These are phyloP conservation scores for Handroanthus guayacan DNA, from an alignment of 257 asterid species.

Conservation along the genomic window DNA sequence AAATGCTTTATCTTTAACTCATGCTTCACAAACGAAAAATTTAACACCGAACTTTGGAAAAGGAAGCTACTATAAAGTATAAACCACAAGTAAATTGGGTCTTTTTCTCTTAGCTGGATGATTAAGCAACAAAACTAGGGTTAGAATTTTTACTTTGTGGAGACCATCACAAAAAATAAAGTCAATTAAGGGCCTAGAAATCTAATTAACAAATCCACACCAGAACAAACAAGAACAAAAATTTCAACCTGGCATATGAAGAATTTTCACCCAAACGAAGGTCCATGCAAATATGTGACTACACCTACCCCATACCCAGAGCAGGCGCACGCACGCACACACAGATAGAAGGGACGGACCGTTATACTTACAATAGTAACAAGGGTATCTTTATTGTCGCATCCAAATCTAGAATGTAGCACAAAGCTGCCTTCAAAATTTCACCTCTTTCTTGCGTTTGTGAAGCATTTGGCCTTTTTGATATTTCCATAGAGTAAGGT, in stretches of 20 bases:
- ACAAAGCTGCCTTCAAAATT: constrained; percentile 51
- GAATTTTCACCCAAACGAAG: no score
- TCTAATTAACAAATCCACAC: no score
- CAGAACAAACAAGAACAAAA: not conserved
- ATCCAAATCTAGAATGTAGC: constrained; percentile 57
- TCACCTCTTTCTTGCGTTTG: constrained; percentile 45
- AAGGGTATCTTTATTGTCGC: constrained; percentile 65
- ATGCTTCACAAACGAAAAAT: not conserved
- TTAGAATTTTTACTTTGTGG: not conserved
- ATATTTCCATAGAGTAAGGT: constrained; percentile 43
- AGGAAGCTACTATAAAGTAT: constrained; percentile 5
- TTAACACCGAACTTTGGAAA: not conserved
- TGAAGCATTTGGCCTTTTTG: constrained; percentile 41
- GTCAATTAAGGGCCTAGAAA: no score
- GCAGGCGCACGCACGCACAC: no score
- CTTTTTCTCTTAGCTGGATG: not conserved
- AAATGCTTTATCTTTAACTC: not conserved
- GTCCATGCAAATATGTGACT: no score
- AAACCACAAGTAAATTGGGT: not conserved
- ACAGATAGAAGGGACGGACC: constrained; percentile 3
- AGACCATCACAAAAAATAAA: not conserved
- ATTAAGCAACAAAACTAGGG: not conserved
- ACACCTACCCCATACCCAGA: no score
- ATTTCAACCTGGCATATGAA: not conserved
- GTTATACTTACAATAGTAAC: constrained; percentile 69